These are phyloP conservation scores for Chenopodium album DNA, from an alignment of 148 eudicot genomes.

Conservation along the genomic window DNA sequence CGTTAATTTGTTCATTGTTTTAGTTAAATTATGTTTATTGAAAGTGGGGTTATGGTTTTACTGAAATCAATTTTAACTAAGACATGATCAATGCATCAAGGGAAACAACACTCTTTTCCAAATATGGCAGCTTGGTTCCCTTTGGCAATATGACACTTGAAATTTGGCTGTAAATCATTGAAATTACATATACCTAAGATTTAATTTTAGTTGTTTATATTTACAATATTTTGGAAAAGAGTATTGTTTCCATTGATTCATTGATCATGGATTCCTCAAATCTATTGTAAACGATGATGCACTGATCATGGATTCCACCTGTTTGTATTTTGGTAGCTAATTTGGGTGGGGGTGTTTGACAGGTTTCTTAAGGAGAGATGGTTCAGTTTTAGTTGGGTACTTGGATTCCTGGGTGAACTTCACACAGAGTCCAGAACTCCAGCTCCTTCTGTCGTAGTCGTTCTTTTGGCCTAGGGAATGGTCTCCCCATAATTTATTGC, in stretches of 20 bases:
- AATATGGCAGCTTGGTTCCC: no score
- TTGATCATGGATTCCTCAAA: neutral
- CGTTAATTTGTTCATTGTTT: no score
- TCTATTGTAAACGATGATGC: neutral
- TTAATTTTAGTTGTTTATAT: neutral
- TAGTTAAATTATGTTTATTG: no score
- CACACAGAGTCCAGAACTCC: conserved; percentile 65
- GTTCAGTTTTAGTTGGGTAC: conserved; percentile 91
- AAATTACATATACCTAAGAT: no score
- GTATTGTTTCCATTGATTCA: neutral
- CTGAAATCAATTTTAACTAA: no score
- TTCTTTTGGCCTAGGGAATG: conserved; percentile 98
- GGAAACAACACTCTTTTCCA: no score
- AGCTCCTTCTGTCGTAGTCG: conserved; percentile 80
- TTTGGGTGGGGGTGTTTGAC: conserved; percentile 17
- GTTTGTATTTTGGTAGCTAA: neutral
- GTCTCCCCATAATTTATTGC: conserved; percentile 86
- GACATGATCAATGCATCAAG: no score
- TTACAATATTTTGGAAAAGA: neutral
- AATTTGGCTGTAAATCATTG: no score
- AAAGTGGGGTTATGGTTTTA: no score
- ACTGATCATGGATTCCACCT: neutral
- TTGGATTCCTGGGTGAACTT: conserved; percentile 93
- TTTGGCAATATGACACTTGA: no score
- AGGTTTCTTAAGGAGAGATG: conserved; percentile 98